Conservation (phyloP, 2,329 filamentous ascomycete species). For the Colletotrichum scovillei region DNA sequence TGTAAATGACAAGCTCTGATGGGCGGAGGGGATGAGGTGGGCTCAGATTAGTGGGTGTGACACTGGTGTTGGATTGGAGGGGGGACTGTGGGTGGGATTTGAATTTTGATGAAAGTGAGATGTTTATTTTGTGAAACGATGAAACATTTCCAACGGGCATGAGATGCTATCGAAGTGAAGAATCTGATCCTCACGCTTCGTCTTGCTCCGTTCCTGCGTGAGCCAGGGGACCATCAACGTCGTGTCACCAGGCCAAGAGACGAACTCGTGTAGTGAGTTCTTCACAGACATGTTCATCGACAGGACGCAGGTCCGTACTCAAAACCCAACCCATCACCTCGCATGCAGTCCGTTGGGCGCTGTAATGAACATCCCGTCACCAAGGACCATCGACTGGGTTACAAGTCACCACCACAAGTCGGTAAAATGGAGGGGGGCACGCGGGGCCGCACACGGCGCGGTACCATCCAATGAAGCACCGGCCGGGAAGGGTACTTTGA, state of each 20-base stretch:
- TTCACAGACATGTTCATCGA: not conserved
- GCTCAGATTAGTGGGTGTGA: not conserved
- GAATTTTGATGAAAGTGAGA: not conserved
- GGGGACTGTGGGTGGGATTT: not conserved
- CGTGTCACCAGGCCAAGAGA: not conserved
- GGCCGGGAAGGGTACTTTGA: not conserved
- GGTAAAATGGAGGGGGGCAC: not conserved
- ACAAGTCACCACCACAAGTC: not conserved
- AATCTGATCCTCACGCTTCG: too few species aligned
- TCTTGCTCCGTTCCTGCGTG: too few species aligned
- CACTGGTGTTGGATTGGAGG: not conserved
- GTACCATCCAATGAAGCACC: not conserved
- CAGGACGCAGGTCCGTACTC: not conserved
- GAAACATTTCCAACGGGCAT: conserved; percentile 1
- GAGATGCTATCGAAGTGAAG: not conserved
- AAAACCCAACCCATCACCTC: not conserved
- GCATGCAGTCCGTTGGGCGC: not conserved
- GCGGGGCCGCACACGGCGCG: not conserved
- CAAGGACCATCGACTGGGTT: not conserved
- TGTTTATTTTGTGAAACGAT: conserved; percentile 2
- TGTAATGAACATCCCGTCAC: not conserved
- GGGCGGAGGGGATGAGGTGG: not conserved
- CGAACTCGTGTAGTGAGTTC: not conserved
- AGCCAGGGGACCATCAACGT: not conserved
- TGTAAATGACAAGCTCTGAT: not conserved